Evolutionary conservation across 1,284 basidiomycete species (phyloP).

Genomic region (Cystobasidium sp.): DNA sequence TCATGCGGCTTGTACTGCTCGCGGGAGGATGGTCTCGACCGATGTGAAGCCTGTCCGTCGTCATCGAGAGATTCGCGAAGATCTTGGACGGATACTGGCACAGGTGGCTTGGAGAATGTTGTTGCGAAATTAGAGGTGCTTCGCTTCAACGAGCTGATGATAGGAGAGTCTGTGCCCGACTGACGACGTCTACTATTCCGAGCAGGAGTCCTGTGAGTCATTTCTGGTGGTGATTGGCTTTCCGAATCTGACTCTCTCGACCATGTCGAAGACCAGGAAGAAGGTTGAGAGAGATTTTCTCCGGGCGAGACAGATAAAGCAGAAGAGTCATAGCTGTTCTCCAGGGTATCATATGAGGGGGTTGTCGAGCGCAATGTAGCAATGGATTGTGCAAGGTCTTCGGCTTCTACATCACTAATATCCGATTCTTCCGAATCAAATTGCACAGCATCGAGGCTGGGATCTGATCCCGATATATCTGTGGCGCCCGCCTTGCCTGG

Average conservation of each 20-base stretch:
- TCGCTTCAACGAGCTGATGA: conserved; percentile 29
- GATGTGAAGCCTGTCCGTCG: background rate
- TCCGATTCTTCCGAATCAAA: background rate
- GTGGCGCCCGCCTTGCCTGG: background rate
- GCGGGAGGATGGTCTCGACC: background rate
- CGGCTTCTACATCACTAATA: too few relatives aligned
- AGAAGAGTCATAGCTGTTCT: background rate
- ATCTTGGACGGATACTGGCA: background rate
- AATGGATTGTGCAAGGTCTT: too few relatives aligned
- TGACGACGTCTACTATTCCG: too few relatives aligned
- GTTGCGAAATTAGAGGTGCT: conserved; percentile 30
- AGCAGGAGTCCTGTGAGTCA: background rate
- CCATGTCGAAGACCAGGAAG: conserved; percentile 14
- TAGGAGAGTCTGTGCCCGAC: conserved; percentile 26
- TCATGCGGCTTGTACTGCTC: background rate
- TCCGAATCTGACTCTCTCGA: background rate
- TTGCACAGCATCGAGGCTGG: background rate
- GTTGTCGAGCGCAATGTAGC: too few relatives aligned
- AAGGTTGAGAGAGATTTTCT: background rate
- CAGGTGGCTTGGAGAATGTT: conserved; percentile 29
- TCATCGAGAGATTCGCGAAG: background rate
- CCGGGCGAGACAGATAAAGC: background rate
- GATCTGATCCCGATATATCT: background rate
- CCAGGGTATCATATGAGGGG: background rate
- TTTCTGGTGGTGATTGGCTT: background rate